phyloP scores from a whole-genome alignment of 2,329 filamentous ascomycete genomes.

The Elsinoe batatas region DNA sequence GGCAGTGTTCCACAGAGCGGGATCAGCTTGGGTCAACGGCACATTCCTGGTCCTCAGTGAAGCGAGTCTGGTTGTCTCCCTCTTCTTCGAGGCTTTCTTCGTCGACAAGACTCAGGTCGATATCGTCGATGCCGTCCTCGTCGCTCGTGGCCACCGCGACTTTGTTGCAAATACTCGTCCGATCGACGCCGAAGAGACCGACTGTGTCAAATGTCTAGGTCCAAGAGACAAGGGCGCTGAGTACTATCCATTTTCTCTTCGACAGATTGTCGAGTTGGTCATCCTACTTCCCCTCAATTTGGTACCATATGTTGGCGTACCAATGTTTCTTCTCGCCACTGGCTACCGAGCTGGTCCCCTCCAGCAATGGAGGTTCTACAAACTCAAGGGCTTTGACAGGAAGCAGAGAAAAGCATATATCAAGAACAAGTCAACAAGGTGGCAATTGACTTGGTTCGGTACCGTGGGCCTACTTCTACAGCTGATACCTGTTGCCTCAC shows the following conservation, averaged over 20 bases:
- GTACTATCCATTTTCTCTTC: constrained; percentile 79
- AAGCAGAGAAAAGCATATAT: constrained; percentile 64
- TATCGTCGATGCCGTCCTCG: constrained; percentile 71
- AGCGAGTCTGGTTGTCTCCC: constrained; percentile 50
- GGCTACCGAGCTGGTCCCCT: constrained; percentile 81
- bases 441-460: constrained; percentile 92
- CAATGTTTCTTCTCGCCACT: constrained; percentile 78
- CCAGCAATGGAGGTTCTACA: constrained; percentile 84
- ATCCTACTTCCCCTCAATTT: constrained; percentile 63
- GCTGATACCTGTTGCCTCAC: constrained; percentile 81
- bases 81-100: constrained; percentile 44
- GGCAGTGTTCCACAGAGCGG: constrained; percentile 70
- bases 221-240: constrained; percentile 66
- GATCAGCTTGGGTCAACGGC: constrained; percentile 81
- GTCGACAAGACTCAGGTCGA: constrained; percentile 67
- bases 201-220: constrained; percentile 69
- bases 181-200: constrained; percentile 61
- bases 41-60: constrained; percentile 70
- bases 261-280: constrained; percentile 82
- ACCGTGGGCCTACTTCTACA: constrained; percentile 74
- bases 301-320: constrained; percentile 71
- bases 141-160: constrained; percentile 61
- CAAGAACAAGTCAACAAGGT: constrained; percentile 49
- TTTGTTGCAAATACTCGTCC: constrained; percentile 52
- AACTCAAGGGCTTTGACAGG: constrained; percentile 63